These are phyloP conservation scores for Aspergillus japonicus DNA, from an alignment of 2,329 filamentous ascomycete species.

Conservation along the genomic window DNA sequence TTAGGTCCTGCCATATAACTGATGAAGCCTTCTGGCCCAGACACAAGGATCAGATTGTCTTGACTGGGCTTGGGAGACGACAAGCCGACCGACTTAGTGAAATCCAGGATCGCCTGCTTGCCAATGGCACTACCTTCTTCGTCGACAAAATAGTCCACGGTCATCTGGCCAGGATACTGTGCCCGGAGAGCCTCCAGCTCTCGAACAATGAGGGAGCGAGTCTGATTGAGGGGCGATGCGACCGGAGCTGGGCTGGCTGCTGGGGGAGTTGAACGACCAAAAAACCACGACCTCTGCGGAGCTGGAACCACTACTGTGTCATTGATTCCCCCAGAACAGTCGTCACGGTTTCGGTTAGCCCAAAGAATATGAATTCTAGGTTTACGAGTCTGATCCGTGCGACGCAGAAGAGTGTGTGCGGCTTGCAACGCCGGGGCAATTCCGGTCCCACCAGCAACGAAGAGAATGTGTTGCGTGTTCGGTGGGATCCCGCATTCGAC, in stretches of 20 bases:
- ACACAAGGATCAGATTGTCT: conserved; percentile 68
- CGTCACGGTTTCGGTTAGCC: conserved; percentile 69
- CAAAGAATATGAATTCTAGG: conserved; percentile 71
- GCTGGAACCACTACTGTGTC: conserved; percentile 38
- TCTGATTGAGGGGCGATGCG: not conserved
- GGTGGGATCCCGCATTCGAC: conserved; percentile 63
- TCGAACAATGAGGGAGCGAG: conserved; percentile 50
- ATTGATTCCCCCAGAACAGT: conserved; percentile 62
- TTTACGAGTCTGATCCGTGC: conserved; percentile 29
- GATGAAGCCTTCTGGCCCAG: conserved; percentile 88
- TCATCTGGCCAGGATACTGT: conserved; percentile 56
- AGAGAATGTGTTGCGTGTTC: conserved; percentile 63
- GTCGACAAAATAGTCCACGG: conserved; percentile 76
- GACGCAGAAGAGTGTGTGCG: conserved; percentile 57
- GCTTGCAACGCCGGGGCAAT: conserved; percentile 87
- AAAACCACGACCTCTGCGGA: conserved; percentile 30
- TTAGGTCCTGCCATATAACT: conserved; percentile 77
- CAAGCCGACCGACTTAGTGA: conserved; percentile 23
- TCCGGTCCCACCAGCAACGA: conserved; percentile 88
- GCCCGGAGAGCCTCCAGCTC: conserved; percentile 64
- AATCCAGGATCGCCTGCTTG: conserved; percentile 48
- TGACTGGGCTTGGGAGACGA: conserved; percentile 28
- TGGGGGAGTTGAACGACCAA: conserved; percentile 26
- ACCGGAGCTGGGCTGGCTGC: conserved; percentile 4
- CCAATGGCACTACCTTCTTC: conserved; percentile 70